A percentile compares a stretch with the other conserved stretches of the same genome.
Evolutionary conservation across 305 asterid genomes (phyloP).

Genomic region (Fraxinus xanthoxyloides): DNA sequence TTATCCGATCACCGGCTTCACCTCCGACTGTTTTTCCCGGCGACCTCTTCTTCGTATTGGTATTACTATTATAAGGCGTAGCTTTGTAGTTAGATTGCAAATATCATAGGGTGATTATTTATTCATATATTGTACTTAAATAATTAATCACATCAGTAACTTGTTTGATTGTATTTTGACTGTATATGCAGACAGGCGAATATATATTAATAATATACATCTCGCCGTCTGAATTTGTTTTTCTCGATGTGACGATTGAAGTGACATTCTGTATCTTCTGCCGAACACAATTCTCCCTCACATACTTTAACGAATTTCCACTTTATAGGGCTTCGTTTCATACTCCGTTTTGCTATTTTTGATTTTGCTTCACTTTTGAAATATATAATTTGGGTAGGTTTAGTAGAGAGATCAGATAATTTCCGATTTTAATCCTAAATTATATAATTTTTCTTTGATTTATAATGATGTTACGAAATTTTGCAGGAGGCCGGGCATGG

Average conservation of each 20-base stretch:
- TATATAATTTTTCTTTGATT: background rate
- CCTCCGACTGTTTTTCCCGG: background rate
- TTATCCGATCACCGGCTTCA: conserved; percentile 3
- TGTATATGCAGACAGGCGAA: background rate
- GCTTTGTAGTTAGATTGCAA: background rate
- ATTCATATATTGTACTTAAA: no score
- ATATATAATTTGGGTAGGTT: background rate
- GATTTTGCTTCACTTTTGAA: background rate
- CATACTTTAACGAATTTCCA: background rate
- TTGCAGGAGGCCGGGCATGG: conserved; percentile 35
- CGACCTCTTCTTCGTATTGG: background rate
- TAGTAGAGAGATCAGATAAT: background rate
- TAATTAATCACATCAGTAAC: background rate
- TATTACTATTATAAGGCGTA: background rate
- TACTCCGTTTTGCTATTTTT: background rate
- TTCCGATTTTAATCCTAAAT: background rate
- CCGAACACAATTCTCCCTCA: background rate
- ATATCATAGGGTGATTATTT: background rate
- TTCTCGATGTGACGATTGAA: background rate
- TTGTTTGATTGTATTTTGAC: background rate
- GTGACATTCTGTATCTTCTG: background rate
- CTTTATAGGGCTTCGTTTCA: background rate
- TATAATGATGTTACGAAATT: background rate
- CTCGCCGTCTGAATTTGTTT: background rate
- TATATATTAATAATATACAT: background rate